A percentile compares a stretch with the other conserved stretches of the same genome.
phyloP scores from a whole-genome alignment of 2,329 filamentous ascomycete genomes.

The Ophiognomonia clavigignenti-juglandacearum region DNA sequence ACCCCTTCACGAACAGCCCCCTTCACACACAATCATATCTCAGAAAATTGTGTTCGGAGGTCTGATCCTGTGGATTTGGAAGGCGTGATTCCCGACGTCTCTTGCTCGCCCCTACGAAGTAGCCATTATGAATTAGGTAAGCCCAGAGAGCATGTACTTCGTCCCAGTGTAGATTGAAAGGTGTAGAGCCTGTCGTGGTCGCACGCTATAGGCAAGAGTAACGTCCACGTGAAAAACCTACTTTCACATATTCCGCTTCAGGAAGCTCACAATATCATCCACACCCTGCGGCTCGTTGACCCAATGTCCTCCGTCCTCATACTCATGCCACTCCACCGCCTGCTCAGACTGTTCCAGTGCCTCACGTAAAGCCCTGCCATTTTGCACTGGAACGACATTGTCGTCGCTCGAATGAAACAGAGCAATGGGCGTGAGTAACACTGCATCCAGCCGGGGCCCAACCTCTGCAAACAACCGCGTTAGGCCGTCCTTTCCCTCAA shows the following conservation, averaged over 20 bases:
- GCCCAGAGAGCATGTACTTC: too few species aligned
- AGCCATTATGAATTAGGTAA: too few species aligned
- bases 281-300: constrained; percentile 24
- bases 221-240: too few species aligned
- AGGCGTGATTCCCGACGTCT: too few species aligned
- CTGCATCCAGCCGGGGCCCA: not conserved
- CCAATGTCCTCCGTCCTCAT: constrained; percentile 24
- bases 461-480: not conserved
- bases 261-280: constrained; percentile 15
- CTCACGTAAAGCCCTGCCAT: constrained; percentile 19
- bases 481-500: not conserved
- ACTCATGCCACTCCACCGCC: constrained; percentile 25
- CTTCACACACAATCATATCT: too few species aligned
- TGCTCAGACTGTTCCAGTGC: not conserved
- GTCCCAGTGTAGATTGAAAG: too few species aligned
- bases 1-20: too few species aligned
- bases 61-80: too few species aligned
- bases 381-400: constrained; percentile 22
- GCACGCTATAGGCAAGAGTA: too few species aligned
- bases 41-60: too few species aligned
- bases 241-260: not conserved
- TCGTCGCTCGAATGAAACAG: constrained; percentile 26
- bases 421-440: constrained; percentile 18
- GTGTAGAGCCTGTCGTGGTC: too few species aligned
- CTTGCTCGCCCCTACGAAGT: too few species aligned